phyloP scores from a whole-genome alignment of 495 filamentous ascomycete species.

The Lophiotrema nucula region DNA sequence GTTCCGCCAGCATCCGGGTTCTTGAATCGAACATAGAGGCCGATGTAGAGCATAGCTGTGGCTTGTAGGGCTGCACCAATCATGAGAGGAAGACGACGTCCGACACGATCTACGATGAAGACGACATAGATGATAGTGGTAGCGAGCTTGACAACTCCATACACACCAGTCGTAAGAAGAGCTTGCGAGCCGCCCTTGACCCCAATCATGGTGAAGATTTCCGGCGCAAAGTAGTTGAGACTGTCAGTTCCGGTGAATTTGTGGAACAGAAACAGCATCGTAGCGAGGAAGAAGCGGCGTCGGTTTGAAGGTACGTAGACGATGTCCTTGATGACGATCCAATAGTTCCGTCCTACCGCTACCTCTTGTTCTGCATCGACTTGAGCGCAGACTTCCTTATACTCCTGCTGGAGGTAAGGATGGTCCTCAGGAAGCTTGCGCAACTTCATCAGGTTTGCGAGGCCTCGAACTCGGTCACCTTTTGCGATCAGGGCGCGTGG shows the following conservation, averaged over 20 bases:
- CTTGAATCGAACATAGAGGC: conserved; percentile 27
- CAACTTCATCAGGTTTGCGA: conserved; percentile 15
- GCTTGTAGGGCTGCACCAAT: conserved; percentile 23
- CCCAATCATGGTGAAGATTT: conserved; percentile 32
- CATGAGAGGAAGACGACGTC: conserved; percentile 25
- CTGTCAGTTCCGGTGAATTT: conserved; percentile 30
- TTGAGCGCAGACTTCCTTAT: conserved; percentile 15
- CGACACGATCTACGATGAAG: conserved; percentile 27
- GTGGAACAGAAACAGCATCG: conserved; percentile 35
- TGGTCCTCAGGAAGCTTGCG: conserved; percentile 25
- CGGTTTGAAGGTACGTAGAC: conserved; percentile 25
- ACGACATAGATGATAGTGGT: conserved; percentile 25
- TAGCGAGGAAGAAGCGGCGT: conserved; percentile 38
- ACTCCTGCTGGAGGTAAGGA: conserved; percentile 17
- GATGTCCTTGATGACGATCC: conserved; percentile 24
- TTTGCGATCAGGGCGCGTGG: conserved; percentile 41
- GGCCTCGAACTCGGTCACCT: conserved; percentile 38
- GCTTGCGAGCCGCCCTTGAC: conserved; percentile 25
- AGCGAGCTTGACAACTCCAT: conserved; percentile 27
- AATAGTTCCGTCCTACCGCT: conserved; percentile 25
- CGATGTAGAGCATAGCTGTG: conserved; percentile 28
- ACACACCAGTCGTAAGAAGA: conserved; percentile 27
- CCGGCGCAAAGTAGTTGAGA: conserved; percentile 37
- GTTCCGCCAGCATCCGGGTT: conserved; percentile 26
- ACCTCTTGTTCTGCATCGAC: conserved; percentile 26